Evolutionary conservation across 805 yeast species (phyloP), one percentile per base, ranked within the genome.

Genomic region (Saturnispora zaruensis): DNA sequence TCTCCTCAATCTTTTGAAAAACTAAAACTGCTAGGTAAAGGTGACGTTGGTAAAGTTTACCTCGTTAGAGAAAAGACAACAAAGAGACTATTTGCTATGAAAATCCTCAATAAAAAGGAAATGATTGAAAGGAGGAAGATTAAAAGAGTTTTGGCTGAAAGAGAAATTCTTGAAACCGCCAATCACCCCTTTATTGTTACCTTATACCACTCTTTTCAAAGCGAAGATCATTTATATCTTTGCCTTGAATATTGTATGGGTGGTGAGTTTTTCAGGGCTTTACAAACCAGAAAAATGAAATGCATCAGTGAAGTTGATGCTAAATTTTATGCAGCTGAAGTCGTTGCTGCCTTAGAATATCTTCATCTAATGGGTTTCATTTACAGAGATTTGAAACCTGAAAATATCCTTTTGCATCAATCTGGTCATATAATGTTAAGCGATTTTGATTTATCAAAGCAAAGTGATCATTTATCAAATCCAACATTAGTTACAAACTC

Each of bases 211-310:
- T 89, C 96, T 0, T 93, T 93, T 70, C 99, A 93, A 68, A 84
- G 96, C 4, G 93, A 87, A 52, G 97, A 90, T 59, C 81, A 86
- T 61, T 68, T 93, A 9, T 93, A 89, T 59, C 76, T 93, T 38
- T 93, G 99, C 67, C 91, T 95, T 96, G 99, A 93, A 65, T 93
- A 91, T 61, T 93, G 99, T 63, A 88, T 93, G 89, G 99, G 99
- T 28, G 99, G 99, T 43, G 99, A 95, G 68, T 93, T 93, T 61
- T 93, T 93, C 72, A 73, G 98, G 52, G 99, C 98, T 0, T 69
- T 93, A 48, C 99, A 93, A 67, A 89, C 97, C 0, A 75, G 97
- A 53, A 83, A 81, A 53, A 79, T 88, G 49, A 87, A 89, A 63
- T 86, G 95, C 56, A 83, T 93, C 13, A 71, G 79, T 20, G 99